Conservation (phyloP, 2,329 filamentous ascomycete genomes). For the Trichoderma koningii region DNA sequence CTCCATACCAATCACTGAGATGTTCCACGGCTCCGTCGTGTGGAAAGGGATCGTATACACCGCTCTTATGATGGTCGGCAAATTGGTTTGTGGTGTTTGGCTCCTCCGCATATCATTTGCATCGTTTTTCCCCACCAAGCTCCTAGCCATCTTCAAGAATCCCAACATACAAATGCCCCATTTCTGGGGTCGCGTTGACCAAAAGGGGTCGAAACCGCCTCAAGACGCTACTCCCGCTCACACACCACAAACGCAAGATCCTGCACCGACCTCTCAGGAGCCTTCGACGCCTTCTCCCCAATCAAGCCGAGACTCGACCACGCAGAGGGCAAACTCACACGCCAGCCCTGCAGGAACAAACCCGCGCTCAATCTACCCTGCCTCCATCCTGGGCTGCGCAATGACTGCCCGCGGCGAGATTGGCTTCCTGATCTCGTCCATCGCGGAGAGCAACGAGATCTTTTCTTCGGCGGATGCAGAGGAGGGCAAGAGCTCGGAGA, state of each 20-base stretch:
- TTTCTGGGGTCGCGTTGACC: constrained; percentile 3
- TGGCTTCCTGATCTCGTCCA: constrained; percentile 27
- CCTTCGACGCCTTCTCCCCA: neutral
- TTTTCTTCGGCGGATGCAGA: neutral
- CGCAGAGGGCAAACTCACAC: neutral
- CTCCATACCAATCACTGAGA: constrained; percentile 70
- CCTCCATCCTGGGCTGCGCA: constrained; percentile 24
- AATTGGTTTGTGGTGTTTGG: constrained; percentile 63
- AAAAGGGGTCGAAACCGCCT: neutral
- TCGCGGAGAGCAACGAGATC: constrained; percentile 26
- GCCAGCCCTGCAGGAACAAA: neutral
- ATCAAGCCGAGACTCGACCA: neutral
- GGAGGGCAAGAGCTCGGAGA: constrained; percentile 6
- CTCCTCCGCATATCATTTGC: constrained; percentile 41
- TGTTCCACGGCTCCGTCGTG: constrained; percentile 65
- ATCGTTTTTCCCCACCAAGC: constrained; percentile 6
- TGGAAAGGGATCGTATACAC: constrained; percentile 76
- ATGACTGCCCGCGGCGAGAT: constrained; percentile 28
- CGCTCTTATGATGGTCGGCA: constrained; percentile 66
- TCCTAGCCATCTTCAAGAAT: neutral
- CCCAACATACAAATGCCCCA: neutral
- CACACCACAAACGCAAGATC: neutral
- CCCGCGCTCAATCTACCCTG: constrained; percentile 25
- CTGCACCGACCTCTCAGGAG: neutral
- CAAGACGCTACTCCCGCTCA: neutral